Evolutionary conservation across 345 rosid species (phyloP).

Genomic region (Populus ilicifolia): DNA sequence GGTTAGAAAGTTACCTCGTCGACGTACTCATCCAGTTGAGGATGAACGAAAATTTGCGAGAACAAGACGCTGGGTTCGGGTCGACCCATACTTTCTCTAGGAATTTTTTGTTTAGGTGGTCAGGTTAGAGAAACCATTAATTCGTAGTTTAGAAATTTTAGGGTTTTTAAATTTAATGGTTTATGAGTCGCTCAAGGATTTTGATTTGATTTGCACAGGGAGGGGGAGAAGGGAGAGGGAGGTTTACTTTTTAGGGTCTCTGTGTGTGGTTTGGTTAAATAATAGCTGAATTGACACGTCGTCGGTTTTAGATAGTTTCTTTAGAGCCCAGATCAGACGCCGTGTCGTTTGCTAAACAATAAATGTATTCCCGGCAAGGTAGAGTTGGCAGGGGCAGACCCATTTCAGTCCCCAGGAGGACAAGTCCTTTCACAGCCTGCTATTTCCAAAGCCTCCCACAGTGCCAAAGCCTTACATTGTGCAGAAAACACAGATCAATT

Average conservation of each 20-base stretch:
- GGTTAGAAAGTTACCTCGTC: conserved; percentile 58
- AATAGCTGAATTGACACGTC: not conserved
- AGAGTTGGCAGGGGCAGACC: too few species aligned
- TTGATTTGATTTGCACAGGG: not conserved
- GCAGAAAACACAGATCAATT: too few species aligned
- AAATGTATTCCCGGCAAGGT: not conserved
- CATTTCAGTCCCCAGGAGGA: too few species aligned
- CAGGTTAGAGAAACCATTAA: not conserved
- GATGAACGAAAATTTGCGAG: conserved; percentile 89
- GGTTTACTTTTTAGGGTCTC: not conserved
- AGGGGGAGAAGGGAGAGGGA: not conserved
- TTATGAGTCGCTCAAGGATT: not conserved
- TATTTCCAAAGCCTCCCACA: too few species aligned
- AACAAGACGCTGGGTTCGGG: conserved; percentile 92
- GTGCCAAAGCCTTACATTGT: too few species aligned
- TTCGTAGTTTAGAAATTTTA: not conserved
- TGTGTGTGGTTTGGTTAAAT: not conserved
- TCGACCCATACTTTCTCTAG: conserved; percentile 55
- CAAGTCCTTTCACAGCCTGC: too few species aligned
- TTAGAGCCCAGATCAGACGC: not conserved
- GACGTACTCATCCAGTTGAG: conserved; percentile 91
- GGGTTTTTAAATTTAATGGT: not conserved
- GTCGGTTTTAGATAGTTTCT: not conserved
- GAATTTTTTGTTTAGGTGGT: not conserved
- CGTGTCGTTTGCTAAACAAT: not conserved